Conservation (phyloP, 2,329 filamentous ascomycete genomes). For the Colletotrichum shisoi region DNA sequence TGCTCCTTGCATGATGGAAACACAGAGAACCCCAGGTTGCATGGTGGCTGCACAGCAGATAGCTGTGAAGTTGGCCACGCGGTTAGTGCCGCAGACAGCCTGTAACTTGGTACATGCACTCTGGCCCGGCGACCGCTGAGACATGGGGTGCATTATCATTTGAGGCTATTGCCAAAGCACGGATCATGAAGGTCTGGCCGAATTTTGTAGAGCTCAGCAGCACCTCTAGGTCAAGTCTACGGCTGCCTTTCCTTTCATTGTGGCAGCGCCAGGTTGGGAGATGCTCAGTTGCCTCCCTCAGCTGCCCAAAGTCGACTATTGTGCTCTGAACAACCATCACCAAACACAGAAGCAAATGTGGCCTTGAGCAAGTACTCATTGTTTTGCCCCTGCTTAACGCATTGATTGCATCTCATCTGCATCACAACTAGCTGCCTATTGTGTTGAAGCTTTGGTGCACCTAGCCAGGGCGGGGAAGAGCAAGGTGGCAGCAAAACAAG, state of each 20-base stretch:
- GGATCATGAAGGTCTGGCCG: not conserved
- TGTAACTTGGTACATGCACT: slow-evolving; percentile 33
- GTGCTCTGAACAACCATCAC: not conserved
- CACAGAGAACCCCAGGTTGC: not conserved
- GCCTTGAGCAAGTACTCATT: not conserved
- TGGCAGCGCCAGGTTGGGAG: not conserved
- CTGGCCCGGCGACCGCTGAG: slow-evolving; percentile 26
- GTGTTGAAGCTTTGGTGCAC: not conserved
- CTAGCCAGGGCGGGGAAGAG: not conserved
- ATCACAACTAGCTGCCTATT: not conserved
- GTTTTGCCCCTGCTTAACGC: not conserved
- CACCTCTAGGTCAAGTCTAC: not conserved
- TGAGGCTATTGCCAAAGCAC: slow-evolving; percentile 18
- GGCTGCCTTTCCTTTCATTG: not conserved
- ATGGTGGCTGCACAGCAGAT: slow-evolving; percentile 33
- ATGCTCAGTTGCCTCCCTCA: not conserved
- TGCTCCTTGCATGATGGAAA: slow-evolving; percentile 12
- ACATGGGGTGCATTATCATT: slow-evolving; percentile 35
- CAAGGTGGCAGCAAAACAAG: slow-evolving; percentile 15
- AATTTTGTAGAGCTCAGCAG: not conserved
- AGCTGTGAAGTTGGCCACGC: slow-evolving; percentile 34
- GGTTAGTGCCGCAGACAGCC: slow-evolving; percentile 37
- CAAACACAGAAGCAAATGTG: not conserved
- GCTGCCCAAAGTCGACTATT: slow-evolving; percentile 2
- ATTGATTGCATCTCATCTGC: not conserved